Evolutionary conservation across 257 asterid species (phyloP).

Genomic region (Salvia splendens): DNA sequence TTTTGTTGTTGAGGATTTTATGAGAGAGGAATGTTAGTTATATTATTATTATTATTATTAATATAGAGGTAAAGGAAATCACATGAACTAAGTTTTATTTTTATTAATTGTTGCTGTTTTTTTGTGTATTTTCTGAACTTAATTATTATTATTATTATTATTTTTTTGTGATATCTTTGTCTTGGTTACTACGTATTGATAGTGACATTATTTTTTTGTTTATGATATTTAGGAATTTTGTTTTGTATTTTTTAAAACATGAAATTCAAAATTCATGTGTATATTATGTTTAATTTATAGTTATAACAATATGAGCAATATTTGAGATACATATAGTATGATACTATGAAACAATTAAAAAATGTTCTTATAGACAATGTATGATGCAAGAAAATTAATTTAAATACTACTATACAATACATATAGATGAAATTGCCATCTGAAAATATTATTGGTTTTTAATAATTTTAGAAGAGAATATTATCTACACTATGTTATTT

Average conservation of each 20-base stretch:
- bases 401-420: too few relatives aligned
- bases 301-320: too few relatives aligned
- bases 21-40: not conserved
- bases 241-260: not conserved
- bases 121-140: conserved; percentile 14
- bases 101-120: conserved; percentile 30
- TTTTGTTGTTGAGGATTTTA: not conserved
- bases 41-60: not conserved
- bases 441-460: too few relatives aligned
- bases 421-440: too few relatives aligned
- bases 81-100: conserved; percentile 20
- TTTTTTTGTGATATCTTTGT: conserved; percentile 8
- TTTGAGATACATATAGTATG: too few relatives aligned
- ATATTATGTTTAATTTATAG: too few relatives aligned
- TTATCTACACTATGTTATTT: not conserved
- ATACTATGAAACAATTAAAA: too few relatives aligned
- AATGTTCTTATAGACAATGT: too few relatives aligned
- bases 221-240: too few relatives aligned
- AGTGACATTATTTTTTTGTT: too few relatives aligned
- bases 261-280: not conserved
- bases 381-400: too few relatives aligned
- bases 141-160: conserved; percentile 22
- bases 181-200: not conserved
- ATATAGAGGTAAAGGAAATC: conserved; percentile 27
- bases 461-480: too few relatives aligned